phyloP scores from a whole-genome alignment of 495 filamentous ascomycete species.

The Penicillium tannophilum region DNA sequence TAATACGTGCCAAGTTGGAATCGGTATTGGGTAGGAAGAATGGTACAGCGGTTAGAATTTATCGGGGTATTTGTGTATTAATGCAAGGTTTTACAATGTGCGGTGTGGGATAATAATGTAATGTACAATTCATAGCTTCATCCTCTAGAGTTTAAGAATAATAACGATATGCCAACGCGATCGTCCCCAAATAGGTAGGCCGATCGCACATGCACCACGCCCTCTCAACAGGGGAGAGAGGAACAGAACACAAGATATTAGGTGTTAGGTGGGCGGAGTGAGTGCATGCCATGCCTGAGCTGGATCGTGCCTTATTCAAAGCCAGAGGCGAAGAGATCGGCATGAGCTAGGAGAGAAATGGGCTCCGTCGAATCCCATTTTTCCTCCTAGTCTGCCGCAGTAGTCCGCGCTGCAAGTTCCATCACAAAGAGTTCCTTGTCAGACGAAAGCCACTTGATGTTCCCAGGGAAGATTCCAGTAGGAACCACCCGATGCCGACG shows the following conservation, averaged over 20 bases:
- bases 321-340: slow-evolving; percentile 18
- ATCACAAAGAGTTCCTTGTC: background rate
- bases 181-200: slow-evolving; percentile 9
- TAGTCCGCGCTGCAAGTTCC: slow-evolving; percentile 7
- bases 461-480: background rate
- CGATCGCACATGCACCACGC: slow-evolving; percentile 9
- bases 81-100: background rate
- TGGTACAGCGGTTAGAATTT: background rate
- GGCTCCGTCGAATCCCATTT: slow-evolving; percentile 17
- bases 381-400: slow-evolving; percentile 1
- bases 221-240: background rate
- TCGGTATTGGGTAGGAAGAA: background rate
- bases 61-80: background rate
- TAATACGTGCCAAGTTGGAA: background rate
- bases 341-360: background rate
- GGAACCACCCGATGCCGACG: slow-evolving; percentile 14
- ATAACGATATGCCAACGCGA: slow-evolving; percentile 26
- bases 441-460: slow-evolving; percentile 11
- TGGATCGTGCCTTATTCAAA: slow-evolving; percentile 20
- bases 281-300: slow-evolving; percentile 4
- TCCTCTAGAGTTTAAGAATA: slow-evolving; percentile 31
- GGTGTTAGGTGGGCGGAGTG: slow-evolving; percentile 14
- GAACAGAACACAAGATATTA: slow-evolving; percentile 19
- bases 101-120: slow-evolving; percentile 13
- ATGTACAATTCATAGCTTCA: slow-evolving; percentile 35